Percentiles rank a stretch among this genome's conserved stretches.
Evolutionary conservation across 768 basidiomycete species (phyloP).

Genomic region (Leucosporidium scottii): DNA sequence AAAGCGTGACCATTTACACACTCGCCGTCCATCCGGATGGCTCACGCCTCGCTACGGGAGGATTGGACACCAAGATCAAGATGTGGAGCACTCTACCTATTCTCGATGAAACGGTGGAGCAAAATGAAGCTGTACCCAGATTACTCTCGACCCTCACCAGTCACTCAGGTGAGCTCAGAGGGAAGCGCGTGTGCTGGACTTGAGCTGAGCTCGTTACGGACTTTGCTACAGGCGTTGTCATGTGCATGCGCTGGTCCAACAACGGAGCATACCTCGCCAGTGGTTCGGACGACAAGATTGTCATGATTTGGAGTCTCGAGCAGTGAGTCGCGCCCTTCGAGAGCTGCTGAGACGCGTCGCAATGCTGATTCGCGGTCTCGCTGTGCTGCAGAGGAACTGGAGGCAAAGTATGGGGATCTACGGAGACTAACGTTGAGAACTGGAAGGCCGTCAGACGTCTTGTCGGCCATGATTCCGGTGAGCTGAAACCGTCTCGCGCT

Average conservation of each 20-base stretch:
- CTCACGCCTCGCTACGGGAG: conserved; percentile 93
- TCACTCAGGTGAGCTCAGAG: conserved; percentile 61
- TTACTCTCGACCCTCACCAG: conserved; percentile 81
- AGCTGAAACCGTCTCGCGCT: conserved; percentile 35
- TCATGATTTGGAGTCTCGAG: conserved; percentile 96
- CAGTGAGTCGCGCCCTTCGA: conserved; percentile 57
- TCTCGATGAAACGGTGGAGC: conserved; percentile 61
- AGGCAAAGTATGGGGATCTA: conserved; percentile 56
- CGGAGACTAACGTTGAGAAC: conserved; percentile 91
- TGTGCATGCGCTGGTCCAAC: conserved; percentile 87
- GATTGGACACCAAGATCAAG: conserved; percentile 90
- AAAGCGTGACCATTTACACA: conserved; percentile 69
- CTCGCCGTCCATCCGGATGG: conserved; percentile 93
- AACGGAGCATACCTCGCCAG: conserved; percentile 90
- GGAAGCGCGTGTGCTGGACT: neutral
- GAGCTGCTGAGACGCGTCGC: conserved; percentile 53
- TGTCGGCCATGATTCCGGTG: conserved; percentile 90
- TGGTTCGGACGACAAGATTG: conserved; percentile 89
- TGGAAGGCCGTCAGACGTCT: conserved; percentile 92
- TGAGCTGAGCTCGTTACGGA: neutral
- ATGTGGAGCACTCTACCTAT: conserved; percentile 98
- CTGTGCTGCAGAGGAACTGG: conserved; percentile 38
- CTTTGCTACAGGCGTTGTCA: conserved; percentile 54
- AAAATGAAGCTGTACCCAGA: conserved; percentile 62
- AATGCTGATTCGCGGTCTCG: neutral